Evolutionary conservation across 2,329 filamentous ascomycete species (phyloP).

Genomic region (Apiospora koreana): DNA sequence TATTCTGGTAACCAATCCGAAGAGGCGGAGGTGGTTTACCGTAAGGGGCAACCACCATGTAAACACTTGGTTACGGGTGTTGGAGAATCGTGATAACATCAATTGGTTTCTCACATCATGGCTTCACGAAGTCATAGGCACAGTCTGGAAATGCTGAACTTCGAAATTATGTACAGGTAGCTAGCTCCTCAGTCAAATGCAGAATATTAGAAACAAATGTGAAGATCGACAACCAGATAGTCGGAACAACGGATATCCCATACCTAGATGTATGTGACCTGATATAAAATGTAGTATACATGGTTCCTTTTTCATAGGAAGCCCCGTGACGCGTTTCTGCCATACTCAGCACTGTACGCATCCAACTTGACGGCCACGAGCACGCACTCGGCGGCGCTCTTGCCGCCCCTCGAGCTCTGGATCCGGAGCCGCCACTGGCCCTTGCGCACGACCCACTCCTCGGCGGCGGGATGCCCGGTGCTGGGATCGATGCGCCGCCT

Average conservation of each 20-base stretch:
- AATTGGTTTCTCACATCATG: neutral
- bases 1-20: neutral
- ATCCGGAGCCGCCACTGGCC: constrained; percentile 75
- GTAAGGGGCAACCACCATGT: neutral
- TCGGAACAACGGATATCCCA: neutral
- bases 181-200: neutral
- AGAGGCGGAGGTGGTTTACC: neutral
- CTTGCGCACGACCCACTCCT: constrained; percentile 64
- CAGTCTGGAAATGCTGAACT: neutral
- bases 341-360: constrained; percentile 64
- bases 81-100: neutral
- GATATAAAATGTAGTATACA: neutral
- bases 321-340: constrained; percentile 63
- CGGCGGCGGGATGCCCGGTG: constrained; percentile 27
- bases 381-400: constrained; percentile 65
- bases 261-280: neutral
- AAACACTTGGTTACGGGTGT: neutral
- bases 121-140: neutral
- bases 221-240: neutral
- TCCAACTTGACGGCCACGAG: constrained; percentile 78
- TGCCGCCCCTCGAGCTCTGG: constrained; percentile 51
- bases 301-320: constrained; percentile 53
- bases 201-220: neutral
- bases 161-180: neutral
- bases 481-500: constrained; percentile 43